Evolutionary conservation across 495 filamentous ascomycete genomes (phyloP), one percentile per base, ranked within the genome.

Genomic region (Podospora tetraspora): DNA sequence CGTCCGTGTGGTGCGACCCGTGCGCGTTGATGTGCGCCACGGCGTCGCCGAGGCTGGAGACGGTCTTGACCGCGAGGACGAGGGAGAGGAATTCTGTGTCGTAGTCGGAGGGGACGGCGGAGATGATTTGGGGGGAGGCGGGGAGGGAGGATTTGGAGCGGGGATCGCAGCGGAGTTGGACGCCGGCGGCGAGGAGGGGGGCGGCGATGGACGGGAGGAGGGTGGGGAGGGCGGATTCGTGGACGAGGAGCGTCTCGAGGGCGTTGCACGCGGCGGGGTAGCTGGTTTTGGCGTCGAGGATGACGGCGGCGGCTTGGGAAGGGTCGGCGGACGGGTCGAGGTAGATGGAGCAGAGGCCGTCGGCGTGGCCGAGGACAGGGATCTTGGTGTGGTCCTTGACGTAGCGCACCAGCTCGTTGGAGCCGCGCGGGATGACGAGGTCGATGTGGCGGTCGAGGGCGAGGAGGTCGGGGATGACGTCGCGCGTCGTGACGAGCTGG

Each of bases 261-360:
- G 89, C 86, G 78, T 99, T 99, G 83, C 95, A 99, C 21, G 94
- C 95, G n/a, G 95, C 96, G 8, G 94, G 91, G 77, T 99, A 99
- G 77, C 89, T 87, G 8, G 90, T 91, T 78, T 99, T 99, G 23
- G 94, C 90, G 79, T 99, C 96, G 69, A 97, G 80, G 21, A 98
- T 82, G 23, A 97, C 90, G 65, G 89, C 90, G 13, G 87, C 84
- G 27, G 92, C 91, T 74, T 89, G 89, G 25, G 86, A 80, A 23
- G 81, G 79, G 70, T 94, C 89, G 27, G 92, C 94, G 59, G 94
- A 91, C 13, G 84, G 79, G 71, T 94, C 91, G 34, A 99, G 85
- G 79, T 97, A 99, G 67, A 94, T 89, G 66, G 87, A 87, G 82
- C 95, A 99, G 67, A 98, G 84, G 30, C 95, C 95, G 76, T 99